Evolutionary conservation across 495 filamentous ascomycete genomes (phyloP).

Genomic region (Neurospora sp.): DNA sequence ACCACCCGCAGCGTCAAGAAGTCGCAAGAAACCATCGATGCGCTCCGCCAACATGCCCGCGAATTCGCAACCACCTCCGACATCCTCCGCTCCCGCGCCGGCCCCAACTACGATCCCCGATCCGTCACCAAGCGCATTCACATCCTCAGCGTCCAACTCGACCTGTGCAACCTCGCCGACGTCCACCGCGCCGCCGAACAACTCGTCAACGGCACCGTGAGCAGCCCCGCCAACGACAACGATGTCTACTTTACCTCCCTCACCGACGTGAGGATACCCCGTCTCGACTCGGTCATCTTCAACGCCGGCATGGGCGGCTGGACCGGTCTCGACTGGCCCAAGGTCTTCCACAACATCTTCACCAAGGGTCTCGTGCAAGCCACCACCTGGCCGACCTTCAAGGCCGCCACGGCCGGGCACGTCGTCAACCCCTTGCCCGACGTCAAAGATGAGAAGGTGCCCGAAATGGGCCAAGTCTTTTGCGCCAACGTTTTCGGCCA

Average conservation of each 20-base stretch:
- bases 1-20: slow-evolving; percentile 55
- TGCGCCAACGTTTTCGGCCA: slow-evolving; percentile 91
- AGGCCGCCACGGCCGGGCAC: slow-evolving; percentile 51
- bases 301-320: slow-evolving; percentile 89
- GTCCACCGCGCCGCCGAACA: slow-evolving; percentile 36
- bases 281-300: slow-evolving; percentile 69
- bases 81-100: slow-evolving; percentile 26
- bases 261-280: slow-evolving; percentile 44
- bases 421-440: slow-evolving; percentile 30
- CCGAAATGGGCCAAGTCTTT: slow-evolving; percentile 63
- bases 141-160: slow-evolving; percentile 45
- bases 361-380: slow-evolving; percentile 52
- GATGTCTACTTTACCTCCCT: slow-evolving; percentile 27
- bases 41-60: slow-evolving; percentile 43
- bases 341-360: slow-evolving; percentile 46
- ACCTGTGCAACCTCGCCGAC: slow-evolving; percentile 43
- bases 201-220: slow-evolving; percentile 39
- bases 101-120: slow-evolving; percentile 32
- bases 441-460: not conserved
- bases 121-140: slow-evolving; percentile 38
- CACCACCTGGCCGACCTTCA: slow-evolving; percentile 71
- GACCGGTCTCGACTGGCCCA: slow-evolving; percentile 64
- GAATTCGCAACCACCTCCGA: slow-evolving; percentile 28
- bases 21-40: slow-evolving; percentile 44
- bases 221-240: slow-evolving; percentile 17